Base-by-base conservation (phyloP, 805 yeast genomes). In the Candida nanaspora region DNA sequence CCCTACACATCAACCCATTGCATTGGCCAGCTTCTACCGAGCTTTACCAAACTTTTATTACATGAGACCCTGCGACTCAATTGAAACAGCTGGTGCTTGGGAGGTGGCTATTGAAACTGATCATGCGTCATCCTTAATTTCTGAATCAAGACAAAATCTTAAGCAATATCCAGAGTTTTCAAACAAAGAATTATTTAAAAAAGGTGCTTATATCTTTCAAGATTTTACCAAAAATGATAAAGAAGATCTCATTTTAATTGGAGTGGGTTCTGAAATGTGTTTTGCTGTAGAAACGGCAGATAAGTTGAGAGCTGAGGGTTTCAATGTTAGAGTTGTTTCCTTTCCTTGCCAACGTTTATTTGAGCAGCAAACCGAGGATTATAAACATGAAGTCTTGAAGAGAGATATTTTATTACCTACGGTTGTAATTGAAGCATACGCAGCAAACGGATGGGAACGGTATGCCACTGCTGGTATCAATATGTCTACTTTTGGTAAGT, bases 1-100 rank as follows among this genome's bases (percentile, higher is more conserved):
- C 33, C 78, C 78, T 31, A 73, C 78, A 35, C 79, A 73, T 48
- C 79, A 73, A 58, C 78, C 79, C 41, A 70, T 73, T 46, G 78
- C 69, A 53, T 61, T 75, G 29, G 53, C 73, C 34, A 69, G 72
- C 20, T 73, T 72, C 53, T 66, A 69, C 62, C 66, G 78, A 49
- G 70, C 78, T 33, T 55, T 68, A 42, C 79, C 79, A 46, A 73
- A 73, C 59, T 37, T 63, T 33, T 57, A 59, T 52, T 74, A 68
- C 43, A 67, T 76, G 65, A 63, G 78, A 47, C 78, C 78, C 19
- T 73, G 76, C 50, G 78, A 73, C 50, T 71, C 74, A 41, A 66
- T 68, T 46, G 78, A 73, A 64, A 57, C 64, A 41, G 68, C 75
- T 25, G 78, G 76, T 40, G 74, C 76, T 16, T 73, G 57, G 57